Evolutionary conservation across 1,139 yeast genomes (phyloP).

Genomic region (Kluyveromyces sp.): DNA sequence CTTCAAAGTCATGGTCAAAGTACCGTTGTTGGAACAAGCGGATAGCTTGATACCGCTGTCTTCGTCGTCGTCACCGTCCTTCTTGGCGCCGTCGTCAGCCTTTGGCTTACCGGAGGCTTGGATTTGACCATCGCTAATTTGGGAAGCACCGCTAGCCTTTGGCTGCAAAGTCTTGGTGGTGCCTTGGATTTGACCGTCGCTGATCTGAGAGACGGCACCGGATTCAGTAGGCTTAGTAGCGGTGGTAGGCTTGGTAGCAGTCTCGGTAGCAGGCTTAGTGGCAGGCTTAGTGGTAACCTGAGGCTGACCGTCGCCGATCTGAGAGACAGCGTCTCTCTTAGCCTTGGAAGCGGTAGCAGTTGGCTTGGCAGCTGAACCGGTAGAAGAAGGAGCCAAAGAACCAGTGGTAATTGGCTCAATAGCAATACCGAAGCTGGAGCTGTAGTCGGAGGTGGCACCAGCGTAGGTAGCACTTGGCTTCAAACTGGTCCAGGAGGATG

Average conservation of each 20-base stretch:
- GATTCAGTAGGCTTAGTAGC: conserved; percentile 1
- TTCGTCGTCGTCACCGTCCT: conserved; percentile 13
- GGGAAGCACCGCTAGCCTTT: conserved; percentile 8
- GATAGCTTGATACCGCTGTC: conserved; percentile 15
- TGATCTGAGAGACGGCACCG: conserved; percentile 9
- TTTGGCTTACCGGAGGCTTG: too few species aligned
- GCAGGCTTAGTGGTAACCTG: conserved; percentile 31
- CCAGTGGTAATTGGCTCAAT: conserved; percentile 21
- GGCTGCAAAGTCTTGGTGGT: conserved; percentile 10
- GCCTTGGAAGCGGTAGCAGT: conserved; percentile 14
- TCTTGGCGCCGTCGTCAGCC: conserved; percentile 16
- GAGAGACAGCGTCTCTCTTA: conserved; percentile 37
- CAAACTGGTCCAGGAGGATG: conserved; percentile 33
- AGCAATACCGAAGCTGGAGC: conserved; percentile 43
- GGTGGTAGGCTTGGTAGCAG: conserved; percentile 33
- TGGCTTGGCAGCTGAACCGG: conserved; percentile 14
- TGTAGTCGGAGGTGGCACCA: conserved; percentile 39
- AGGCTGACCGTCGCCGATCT: conserved; percentile 58
- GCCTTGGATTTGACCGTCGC: conserved; percentile 19
- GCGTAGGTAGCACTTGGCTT: conserved; percentile 33
- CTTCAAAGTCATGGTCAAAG: conserved; percentile 51
- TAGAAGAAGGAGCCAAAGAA: conserved; percentile 8
- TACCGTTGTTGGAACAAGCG: conserved; percentile 46
- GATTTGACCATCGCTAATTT: conserved; percentile 16
- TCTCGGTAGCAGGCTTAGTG: neutral